Conservation (phyloP, 164 flowering plant species). For the Litsea cubeba region DNA sequence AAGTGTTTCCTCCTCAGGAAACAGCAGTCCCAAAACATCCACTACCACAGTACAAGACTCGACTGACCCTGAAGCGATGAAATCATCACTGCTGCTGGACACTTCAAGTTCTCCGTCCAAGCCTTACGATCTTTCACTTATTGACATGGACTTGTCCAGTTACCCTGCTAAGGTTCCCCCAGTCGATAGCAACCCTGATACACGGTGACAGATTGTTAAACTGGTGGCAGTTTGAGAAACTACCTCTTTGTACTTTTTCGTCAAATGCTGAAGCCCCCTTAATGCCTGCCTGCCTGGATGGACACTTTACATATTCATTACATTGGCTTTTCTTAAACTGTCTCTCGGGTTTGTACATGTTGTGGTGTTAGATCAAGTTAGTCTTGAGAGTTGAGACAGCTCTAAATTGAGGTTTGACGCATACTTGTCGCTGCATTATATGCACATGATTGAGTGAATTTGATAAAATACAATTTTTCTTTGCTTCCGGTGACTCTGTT, state of each 20-base stretch:
- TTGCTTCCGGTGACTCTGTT: no score
- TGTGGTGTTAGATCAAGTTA: no score
- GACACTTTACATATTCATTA: no score
- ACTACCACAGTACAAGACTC: conserved; percentile 11
- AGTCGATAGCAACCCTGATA: conserved; percentile 23
- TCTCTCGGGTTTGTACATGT: no score
- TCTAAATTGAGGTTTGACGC: no score
- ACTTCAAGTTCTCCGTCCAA: conserved; percentile 36
- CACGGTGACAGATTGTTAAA: conserved; percentile 22
- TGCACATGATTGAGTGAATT: no score
- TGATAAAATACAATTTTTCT: no score
- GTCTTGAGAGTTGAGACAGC: no score
- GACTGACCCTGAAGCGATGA: conserved; percentile 42
- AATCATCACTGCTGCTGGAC: conserved; percentile 64
- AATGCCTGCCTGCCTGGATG: no score
- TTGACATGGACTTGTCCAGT: conserved; percentile 62
- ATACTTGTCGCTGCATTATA: no score
- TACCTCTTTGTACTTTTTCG: not conserved
- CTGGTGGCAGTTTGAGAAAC: not conserved
- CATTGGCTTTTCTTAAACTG: no score
- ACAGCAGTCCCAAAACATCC: conserved; percentile 47
- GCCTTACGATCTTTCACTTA: conserved; percentile 63
- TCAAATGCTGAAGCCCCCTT: no score
- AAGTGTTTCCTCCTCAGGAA: conserved; percentile 54
- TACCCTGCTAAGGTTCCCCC: conserved; percentile 65